Evolutionary conservation across 371 early-diverging fungal species (phyloP), one percentile per base, ranked within the genome.

Genomic region (Zychaea mexicana): DNA sequence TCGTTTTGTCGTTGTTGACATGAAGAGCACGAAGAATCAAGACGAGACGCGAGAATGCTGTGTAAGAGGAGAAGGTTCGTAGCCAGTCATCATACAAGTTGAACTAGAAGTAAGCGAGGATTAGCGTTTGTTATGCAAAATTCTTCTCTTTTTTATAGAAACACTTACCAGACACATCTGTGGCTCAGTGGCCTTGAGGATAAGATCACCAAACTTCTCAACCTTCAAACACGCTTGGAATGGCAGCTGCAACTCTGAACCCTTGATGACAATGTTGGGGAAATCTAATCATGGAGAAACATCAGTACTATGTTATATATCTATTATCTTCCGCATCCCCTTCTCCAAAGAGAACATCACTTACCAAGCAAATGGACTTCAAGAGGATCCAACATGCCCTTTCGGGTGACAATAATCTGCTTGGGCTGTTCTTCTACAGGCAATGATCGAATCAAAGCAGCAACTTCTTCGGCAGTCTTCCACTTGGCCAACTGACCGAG

Each of bases 401-500:
- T 97, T 73, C 99, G 89, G 21, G 98, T 96, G 21, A 98, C 98
- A 83, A 98, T 97, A 60, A 98, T 92, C 78, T 97, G 98, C 81
- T 96, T 96, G 39, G 99, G 98, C 82, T 98, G 98, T 86, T 98
- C 98, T 90, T 98, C 98, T 6, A 98, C 92, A 52, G 98, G 97
- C 53, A 98, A 77, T 19, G 98, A 98, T 57, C 98, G 94, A 87
- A 98, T 96, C 78, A 99, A 85, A 22, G 98, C 99, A 42, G 97
- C 98, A 0, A 97, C 97, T 94, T 97, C 98, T 90, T 98, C 98
- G 10, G 98, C 98, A 4, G 97, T 98, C 89, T 97, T 98, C 99
- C 98, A 97, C 69, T 98, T 97, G 56, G 98, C 98, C 74, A 98
- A 83, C 82, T 98, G 99, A 68, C 97, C 98, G 27, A 98, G 84